Conservation (phyloP, 75 land plant genomes). For the Adiantum capillusveneris region DNA sequence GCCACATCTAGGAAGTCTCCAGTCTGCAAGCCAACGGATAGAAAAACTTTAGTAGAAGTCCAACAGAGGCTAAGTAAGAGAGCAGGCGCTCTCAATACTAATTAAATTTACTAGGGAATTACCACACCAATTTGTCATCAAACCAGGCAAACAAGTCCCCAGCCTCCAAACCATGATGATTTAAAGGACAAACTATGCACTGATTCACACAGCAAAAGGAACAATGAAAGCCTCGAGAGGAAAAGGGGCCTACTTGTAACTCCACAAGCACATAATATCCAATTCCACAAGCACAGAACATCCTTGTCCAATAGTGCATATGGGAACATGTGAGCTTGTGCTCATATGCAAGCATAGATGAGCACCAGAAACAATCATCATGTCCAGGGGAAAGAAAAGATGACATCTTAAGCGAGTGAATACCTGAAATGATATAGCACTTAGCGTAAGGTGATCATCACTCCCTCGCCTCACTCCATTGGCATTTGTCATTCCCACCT, state of each 20-base stretch:
- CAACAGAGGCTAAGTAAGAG: neutral
- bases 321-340: neutral
- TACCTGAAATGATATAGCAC: conserved; percentile 60
- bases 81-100: neutral
- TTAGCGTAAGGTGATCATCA: conserved; percentile 34
- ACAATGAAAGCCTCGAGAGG: too few relatives aligned
- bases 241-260: too few relatives aligned
- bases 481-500: conserved; percentile 57
- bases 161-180: neutral
- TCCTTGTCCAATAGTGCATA: neutral
- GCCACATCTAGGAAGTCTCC: conserved; percentile 77
- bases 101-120: neutral
- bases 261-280: neutral
- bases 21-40: conserved; percentile 22
- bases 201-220: too few relatives aligned
- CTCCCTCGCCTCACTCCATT: conserved; percentile 36
- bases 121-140: neutral
- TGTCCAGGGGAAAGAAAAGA: too few relatives aligned
- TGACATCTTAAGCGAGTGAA: neutral
- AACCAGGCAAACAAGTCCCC: neutral
- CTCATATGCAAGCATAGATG: neutral
- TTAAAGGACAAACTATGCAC: too few relatives aligned
- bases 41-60: neutral
- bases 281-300: neutral
- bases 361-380: too few relatives aligned